A percentile compares a stretch with the other conserved stretches of the same genome.
Evolutionary conservation across 1,139 yeast genomes (phyloP).

Genomic region (Entelexis sorbosivorans): DNA sequence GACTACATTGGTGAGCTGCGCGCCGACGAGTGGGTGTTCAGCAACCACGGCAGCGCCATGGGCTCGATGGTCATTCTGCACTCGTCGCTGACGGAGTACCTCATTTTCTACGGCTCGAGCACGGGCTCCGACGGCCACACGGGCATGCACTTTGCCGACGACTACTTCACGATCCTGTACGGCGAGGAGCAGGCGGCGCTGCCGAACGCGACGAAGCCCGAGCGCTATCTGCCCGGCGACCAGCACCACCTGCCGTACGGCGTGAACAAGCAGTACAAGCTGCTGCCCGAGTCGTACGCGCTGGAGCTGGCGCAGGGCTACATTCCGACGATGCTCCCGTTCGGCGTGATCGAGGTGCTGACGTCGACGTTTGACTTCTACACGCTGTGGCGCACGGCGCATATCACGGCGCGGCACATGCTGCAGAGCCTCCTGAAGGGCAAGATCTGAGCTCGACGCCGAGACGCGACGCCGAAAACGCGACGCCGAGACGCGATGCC

Average conservation of each 20-base stretch:
- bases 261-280: constrained; percentile 64
- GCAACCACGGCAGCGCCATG: constrained; percentile 99
- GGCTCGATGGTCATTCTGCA: constrained; percentile 92
- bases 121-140: constrained; percentile 93
- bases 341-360: constrained; percentile 74
- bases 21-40: constrained; percentile 83
- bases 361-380: constrained; percentile 70
- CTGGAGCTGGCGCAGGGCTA: constrained; percentile 96
- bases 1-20: constrained; percentile 56
- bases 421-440: constrained; percentile 51
- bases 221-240: constrained; percentile 58
- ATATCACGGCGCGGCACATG: constrained; percentile 73
- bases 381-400: constrained; percentile 56
- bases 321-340: constrained; percentile 96
- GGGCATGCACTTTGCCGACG: constrained; percentile 93
- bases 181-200: constrained; percentile 70
- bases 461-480: too few relatives aligned
- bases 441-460: constrained; percentile 36
- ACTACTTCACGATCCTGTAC: constrained; percentile 76
- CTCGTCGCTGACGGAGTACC: constrained; percentile 87
- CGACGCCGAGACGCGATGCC: too few relatives aligned
- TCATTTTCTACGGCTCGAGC: constrained; percentile 79
- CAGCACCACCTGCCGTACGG: constrained; percentile 71
- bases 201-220: constrained; percentile 51
- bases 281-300: constrained; percentile 76